Conservation (phyloP, 2,329 filamentous ascomycete species). For the Fusarium continuum region DNA sequence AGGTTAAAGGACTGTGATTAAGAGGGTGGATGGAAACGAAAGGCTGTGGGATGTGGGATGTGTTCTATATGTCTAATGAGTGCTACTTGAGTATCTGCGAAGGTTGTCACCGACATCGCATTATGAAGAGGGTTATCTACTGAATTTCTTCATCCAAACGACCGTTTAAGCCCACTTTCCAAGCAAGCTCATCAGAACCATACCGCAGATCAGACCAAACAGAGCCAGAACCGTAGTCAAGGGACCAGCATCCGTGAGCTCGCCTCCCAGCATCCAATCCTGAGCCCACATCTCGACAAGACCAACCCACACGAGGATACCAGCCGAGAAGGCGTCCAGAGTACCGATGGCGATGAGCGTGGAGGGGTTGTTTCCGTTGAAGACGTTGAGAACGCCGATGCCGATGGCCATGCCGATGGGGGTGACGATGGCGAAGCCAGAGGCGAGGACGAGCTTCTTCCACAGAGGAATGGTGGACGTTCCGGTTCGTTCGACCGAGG, state of each 20-base stretch:
- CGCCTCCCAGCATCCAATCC: conserved; percentile 72
- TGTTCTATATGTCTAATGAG: neutral
- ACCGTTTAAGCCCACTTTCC: conserved; percentile 74
- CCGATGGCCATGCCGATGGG: conserved; percentile 84
- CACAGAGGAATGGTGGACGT: conserved; percentile 48
- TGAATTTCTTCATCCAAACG: neutral
- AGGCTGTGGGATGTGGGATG: neutral
- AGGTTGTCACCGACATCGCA: neutral
- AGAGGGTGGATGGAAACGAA: neutral
- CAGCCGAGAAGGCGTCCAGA: conserved; percentile 76
- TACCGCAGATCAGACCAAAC: conserved; percentile 65
- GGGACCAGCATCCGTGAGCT: conserved; percentile 61
- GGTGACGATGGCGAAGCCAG: conserved; percentile 74
- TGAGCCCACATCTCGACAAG: conserved; percentile 81
- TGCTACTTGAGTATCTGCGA: neutral
- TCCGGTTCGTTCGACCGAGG: conserved; percentile 28
- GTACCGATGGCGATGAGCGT: conserved; percentile 78
- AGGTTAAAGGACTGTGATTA: neutral
- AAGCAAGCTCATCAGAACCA: conserved; percentile 75
- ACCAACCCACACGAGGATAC: conserved; percentile 80
- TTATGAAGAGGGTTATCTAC: neutral
- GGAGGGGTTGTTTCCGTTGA: conserved; percentile 76
- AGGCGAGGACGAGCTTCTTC: conserved; percentile 68
- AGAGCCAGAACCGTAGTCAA: conserved; percentile 60
- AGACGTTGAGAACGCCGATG: conserved; percentile 72